These are phyloP conservation scores for Lasiodiplodia theobromae DNA, from an alignment of 2,329 filamentous ascomycete species.

Conservation along the genomic window DNA sequence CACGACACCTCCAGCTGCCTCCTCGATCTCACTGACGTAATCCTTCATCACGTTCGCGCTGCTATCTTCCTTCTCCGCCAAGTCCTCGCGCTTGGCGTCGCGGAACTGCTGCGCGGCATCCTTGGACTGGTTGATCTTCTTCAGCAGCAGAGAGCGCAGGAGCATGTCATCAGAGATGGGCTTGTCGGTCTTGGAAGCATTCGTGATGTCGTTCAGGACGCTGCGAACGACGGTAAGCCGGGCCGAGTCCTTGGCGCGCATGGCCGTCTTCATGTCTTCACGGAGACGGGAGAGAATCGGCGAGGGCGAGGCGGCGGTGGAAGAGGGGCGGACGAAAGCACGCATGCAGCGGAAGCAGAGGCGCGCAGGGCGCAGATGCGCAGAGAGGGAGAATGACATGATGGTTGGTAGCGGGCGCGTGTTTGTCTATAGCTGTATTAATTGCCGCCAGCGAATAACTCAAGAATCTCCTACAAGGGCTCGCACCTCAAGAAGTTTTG, in stretches of 20 bases:
- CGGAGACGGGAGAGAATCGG: slow-evolving; percentile 54
- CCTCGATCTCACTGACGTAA: slow-evolving; percentile 66
- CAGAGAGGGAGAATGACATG: slow-evolving; percentile 24
- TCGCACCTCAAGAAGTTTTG: neutral
- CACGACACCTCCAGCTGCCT: slow-evolving; percentile 49
- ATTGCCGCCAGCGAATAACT: neutral
- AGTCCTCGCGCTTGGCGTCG: slow-evolving; percentile 68
- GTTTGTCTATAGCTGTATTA: neutral
- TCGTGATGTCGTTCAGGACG: slow-evolving; percentile 73
- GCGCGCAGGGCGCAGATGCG: slow-evolving; percentile 24
- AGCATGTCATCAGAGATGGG: slow-evolving; percentile 76
- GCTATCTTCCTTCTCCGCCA: slow-evolving; percentile 72
- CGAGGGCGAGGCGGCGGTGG: slow-evolving; percentile 36
- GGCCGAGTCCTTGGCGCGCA: slow-evolving; percentile 59
- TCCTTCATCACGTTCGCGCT: slow-evolving; percentile 71
- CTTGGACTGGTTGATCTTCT: slow-evolving; percentile 64
- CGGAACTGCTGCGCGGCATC: slow-evolving; percentile 71
- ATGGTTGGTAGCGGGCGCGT: neutral
- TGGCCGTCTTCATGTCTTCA: slow-evolving; percentile 55
- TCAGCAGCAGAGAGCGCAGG: slow-evolving; percentile 71
- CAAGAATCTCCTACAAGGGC: too few species aligned
- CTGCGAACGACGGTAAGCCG: slow-evolving; percentile 73
- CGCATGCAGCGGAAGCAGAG: slow-evolving; percentile 37
- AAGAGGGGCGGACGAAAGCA: slow-evolving; percentile 31
- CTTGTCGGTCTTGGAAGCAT: slow-evolving; percentile 74